Evolutionary conservation across 352 stramenopile genomes (phyloP), one percentile per base, ranked within the genome.

Genomic region (Pythium dissotocum): DNA sequence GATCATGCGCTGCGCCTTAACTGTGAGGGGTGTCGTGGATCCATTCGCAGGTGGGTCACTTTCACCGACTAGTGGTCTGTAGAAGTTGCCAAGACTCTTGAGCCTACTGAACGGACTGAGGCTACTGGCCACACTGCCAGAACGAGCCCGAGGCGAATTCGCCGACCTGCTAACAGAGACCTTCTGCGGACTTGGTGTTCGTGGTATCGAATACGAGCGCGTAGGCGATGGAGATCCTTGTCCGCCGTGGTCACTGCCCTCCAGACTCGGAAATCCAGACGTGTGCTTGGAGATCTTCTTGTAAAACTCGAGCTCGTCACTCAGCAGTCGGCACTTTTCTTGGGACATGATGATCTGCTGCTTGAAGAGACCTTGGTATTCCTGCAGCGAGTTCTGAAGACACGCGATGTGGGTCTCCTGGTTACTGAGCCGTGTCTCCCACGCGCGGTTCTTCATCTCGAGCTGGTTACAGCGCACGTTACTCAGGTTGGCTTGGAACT

Each of bases 261-360:
- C 55, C n/a, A 77, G 65, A n/a, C 72, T 77, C 21, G 12, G 12
- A 49, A 62, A n/a, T 18, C 42, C 24, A 12, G 36, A 32, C 21
- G 16, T 58, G 21, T 61, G 49, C 67, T 81, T 88, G 48, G 82
- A 76, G 52, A 93, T 75, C 63, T 90, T 93, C 70, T 91, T 93
- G 78, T 93, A 91, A 55, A 90, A 91, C 55, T 91, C 79, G 57
- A 93, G 82, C 62, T 93, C 85, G 62, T 93, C 85, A 5, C 82
- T 81, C 30, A 93, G 75, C 54, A 91, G 70, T 3, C 85, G 80
- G 33, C 82, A 89, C 40, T 93, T 91, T 67, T 93, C 83, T 55
- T 91, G 83, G 2, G 81, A 91, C 80, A 91, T 88, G 61, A 90
- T 82, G 54, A 91, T 89, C 72, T 93, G 85, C 70, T 90, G 80